Base-by-base conservation (phyloP, 768 basidiomycete genomes). In the Crassisporium funariophilum region DNA sequence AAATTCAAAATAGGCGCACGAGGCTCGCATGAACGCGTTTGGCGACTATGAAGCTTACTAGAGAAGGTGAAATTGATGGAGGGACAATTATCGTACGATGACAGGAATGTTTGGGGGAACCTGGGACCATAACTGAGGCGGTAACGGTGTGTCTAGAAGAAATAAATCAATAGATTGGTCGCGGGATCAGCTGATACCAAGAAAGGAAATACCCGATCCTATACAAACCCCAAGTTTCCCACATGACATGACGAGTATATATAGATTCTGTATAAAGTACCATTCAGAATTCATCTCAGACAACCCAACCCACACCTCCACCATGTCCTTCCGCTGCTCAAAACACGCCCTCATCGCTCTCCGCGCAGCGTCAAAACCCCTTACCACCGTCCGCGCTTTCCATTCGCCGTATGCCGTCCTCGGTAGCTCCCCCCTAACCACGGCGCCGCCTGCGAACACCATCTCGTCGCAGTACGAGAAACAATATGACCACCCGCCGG, bases 381-480 rank as follows among this genome's bases (percentile, higher is more conserved):
- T 47, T 52, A 7, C 48, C 33, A 56, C 53, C 27, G 47, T 56
- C 13, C 83, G 86, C 50, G 57, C 76, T 0, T 86, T 88, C 67
- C 86, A 85, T 67, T 80, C 84, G 65, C 72, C 49, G 55, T 84
- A 79, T 61, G 74, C 73, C 51, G 72, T 67, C n/a, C 71, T 82
- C 64, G 73, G 74, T 42, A 63, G 64, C 33, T 62, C 75, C 21
- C 60, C 67, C 24, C 50, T 70, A 15, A 61, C 69, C 19, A 62
- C 70, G 35, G 61, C 72, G 6, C 55, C 65, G 34, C 17, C 43
- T 70, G 56, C 69, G 41, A 58, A 68, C 15, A 33, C 66, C 42
- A 49, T 66, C 10, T 46, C 65, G 4, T 41, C 66, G 10, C 56
- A 72, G 9, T 85, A 88, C 65, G 83, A 87, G 63, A 88, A 87